These are phyloP conservation scores for Cystoderma amianthinum DNA, from an alignment of 768 basidiomycete species.

Conservation along the genomic window DNA sequence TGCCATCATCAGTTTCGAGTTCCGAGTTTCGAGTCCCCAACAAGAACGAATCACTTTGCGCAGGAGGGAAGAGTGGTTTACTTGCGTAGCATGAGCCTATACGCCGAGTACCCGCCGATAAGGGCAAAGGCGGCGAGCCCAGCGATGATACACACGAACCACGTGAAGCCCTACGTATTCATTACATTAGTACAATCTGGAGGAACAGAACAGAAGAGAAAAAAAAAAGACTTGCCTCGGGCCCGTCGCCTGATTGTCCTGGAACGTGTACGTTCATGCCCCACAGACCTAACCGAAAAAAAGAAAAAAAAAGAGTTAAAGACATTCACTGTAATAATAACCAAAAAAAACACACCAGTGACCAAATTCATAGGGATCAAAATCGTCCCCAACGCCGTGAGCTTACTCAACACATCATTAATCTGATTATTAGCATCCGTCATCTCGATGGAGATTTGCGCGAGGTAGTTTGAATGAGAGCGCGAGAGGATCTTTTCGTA, in stretches of 20 bases:
- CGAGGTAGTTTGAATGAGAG: slow-evolving; percentile 98
- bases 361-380: slow-evolving; percentile 97
- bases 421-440: slow-evolving; percentile 99
- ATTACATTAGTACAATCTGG: too few species aligned
- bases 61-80: too few species aligned
- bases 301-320: too few species aligned
- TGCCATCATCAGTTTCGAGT: too few species aligned
- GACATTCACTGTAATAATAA: too few species aligned
- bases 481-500: slow-evolving; percentile 99
- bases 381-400: slow-evolving; percentile 96
- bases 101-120: slow-evolving; percentile 74
- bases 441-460: slow-evolving; percentile 99
- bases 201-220: not conserved
- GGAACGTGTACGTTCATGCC: slow-evolving; percentile 99
- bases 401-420: slow-evolving; percentile 95
- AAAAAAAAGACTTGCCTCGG: slow-evolving; percentile 26
- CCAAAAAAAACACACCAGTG: slow-evolving; percentile 68
- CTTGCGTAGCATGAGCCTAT: slow-evolving; percentile 60
- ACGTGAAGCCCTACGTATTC: slow-evolving; percentile 60
- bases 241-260: too few species aligned
- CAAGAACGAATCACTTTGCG: too few species aligned
- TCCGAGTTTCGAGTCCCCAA: too few species aligned
- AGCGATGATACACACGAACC: slow-evolving; percentile 87
- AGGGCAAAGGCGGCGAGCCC: slow-evolving; percentile 75
- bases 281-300: slow-evolving; percentile 60